Evolutionary conservation across 257 asterid genomes (phyloP).

Genomic region (Nicotiana otophora): DNA sequence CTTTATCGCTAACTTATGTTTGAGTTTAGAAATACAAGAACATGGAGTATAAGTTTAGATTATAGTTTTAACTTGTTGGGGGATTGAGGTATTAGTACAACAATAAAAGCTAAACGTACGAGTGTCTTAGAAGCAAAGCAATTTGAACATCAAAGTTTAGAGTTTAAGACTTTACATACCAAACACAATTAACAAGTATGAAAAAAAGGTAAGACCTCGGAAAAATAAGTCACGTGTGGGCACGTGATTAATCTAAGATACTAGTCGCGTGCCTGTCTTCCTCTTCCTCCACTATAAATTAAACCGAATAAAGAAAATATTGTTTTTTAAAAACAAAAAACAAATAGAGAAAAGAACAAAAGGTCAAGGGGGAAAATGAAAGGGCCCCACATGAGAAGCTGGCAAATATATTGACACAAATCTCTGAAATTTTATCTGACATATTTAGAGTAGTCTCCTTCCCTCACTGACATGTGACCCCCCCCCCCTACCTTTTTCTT

Average conservation of each 20-base stretch:
- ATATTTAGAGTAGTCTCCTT: not conserved
- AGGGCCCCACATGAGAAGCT: slow-evolving; percentile 19
- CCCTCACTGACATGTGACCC: slow-evolving; percentile 8
- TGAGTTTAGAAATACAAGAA: no score
- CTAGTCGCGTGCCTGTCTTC: slow-evolving; percentile 24
- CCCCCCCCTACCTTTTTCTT: not conserved
- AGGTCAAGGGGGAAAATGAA: not conserved
- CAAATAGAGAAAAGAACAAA: not conserved
- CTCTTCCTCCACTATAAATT: slow-evolving; percentile 14
- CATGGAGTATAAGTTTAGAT: no score
- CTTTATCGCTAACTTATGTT: no score
- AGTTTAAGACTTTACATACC: no score
- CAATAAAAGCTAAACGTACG: no score
- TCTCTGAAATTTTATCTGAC: not conserved
- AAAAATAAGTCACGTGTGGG: slow-evolving; percentile 21
- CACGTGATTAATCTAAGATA: slow-evolving; percentile 23
- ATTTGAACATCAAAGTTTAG: no score
- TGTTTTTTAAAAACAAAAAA: not conserved
- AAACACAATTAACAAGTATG: not conserved
- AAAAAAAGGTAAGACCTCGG: not conserved
- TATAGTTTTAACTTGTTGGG: no score
- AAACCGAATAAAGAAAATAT: not conserved
- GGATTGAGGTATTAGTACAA: no score
- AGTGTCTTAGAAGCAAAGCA: no score
- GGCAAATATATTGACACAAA: not conserved